Evolutionary conservation across 306 rosid genomes (phyloP).

Genomic region (Lagenaria siceraria): DNA sequence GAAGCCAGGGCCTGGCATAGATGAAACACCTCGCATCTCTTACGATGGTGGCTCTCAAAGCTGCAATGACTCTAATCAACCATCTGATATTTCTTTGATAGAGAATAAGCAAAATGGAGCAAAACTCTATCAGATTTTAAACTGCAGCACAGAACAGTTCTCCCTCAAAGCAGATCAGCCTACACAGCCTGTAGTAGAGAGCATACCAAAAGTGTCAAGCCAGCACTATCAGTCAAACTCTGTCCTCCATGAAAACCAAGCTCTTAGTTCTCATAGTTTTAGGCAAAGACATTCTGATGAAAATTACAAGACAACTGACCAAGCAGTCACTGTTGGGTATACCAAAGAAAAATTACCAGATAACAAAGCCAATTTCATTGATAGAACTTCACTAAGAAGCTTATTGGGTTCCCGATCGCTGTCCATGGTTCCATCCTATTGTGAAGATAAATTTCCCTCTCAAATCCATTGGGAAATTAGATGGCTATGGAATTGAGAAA

Average conservation of each 20-base stretch:
- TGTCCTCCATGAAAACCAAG: background rate
- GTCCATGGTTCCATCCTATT: constrained; percentile 17
- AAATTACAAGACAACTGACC: background rate
- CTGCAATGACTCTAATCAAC: background rate
- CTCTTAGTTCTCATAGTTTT: background rate
- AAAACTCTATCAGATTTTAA: background rate
- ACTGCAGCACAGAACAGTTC: background rate
- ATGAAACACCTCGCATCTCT: constrained; percentile 3
- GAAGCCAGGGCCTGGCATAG: constrained; percentile 7
- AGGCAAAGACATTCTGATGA: background rate
- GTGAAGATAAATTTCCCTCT: constrained; percentile 30
- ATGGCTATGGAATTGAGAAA: constrained; percentile 55
- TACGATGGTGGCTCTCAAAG: background rate
- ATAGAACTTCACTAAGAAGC: constrained; percentile 20
- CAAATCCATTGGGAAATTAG: constrained; percentile 51
- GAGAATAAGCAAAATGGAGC: background rate
- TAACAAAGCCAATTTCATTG: background rate
- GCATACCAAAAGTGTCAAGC: background rate
- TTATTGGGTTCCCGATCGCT: constrained; percentile 33
- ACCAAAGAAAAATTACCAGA: background rate
- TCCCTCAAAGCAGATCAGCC: background rate
- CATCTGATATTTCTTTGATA: background rate
- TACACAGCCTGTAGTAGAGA: background rate
- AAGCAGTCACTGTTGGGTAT: background rate
- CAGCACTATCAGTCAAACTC: background rate